Evolutionary conservation across 2,329 filamentous ascomycete genomes (phyloP).

Genomic region (Pestalotiopsis sp.): DNA sequence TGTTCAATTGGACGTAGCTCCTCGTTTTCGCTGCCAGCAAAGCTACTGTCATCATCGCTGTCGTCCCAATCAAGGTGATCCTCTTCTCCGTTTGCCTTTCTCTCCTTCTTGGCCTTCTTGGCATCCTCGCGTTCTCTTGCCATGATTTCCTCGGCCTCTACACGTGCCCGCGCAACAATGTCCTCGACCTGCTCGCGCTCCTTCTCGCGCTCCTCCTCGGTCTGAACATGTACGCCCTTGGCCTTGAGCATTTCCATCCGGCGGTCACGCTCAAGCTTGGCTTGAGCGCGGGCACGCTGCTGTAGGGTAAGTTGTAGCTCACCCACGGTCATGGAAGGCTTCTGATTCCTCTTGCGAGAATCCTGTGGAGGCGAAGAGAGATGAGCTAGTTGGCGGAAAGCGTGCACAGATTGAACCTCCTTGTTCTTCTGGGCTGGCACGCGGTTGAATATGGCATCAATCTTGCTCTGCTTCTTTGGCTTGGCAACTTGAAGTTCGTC

Average conservation of each 20-base stretch:
- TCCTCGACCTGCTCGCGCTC: conserved; percentile 86
- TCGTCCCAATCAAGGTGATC: conserved; percentile 61
- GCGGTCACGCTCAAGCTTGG: conserved; percentile 74
- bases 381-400: conserved; percentile 75
- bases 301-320: conserved; percentile 72
- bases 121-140: conserved; percentile 74
- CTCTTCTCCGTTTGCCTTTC: conserved; percentile 42
- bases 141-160: conserved; percentile 79
- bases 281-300: conserved; percentile 77
- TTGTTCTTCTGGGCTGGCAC: conserved; percentile 64
- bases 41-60: conserved; percentile 50
- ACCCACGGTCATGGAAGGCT: conserved; percentile 64
- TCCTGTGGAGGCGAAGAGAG: conserved; percentile 64
- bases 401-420: conserved; percentile 65
- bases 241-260: conserved; percentile 76
- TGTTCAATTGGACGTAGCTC: conserved; percentile 44
- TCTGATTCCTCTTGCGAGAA: conserved; percentile 45
- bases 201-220: conserved; percentile 81
- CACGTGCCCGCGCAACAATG: conserved; percentile 80
- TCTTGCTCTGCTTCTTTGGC: conserved; percentile 49
- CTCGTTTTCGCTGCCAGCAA: conserved; percentile 43
- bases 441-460: conserved; percentile 71
- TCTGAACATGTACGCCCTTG: conserved; percentile 81
- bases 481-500: conserved; percentile 66
- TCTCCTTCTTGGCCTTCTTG: conserved; percentile 62